Evolutionary conservation across 345 rosid species (phyloP), one percentile per base, ranked within the genome.

Genomic region (Melastoma malabathricum): DNA sequence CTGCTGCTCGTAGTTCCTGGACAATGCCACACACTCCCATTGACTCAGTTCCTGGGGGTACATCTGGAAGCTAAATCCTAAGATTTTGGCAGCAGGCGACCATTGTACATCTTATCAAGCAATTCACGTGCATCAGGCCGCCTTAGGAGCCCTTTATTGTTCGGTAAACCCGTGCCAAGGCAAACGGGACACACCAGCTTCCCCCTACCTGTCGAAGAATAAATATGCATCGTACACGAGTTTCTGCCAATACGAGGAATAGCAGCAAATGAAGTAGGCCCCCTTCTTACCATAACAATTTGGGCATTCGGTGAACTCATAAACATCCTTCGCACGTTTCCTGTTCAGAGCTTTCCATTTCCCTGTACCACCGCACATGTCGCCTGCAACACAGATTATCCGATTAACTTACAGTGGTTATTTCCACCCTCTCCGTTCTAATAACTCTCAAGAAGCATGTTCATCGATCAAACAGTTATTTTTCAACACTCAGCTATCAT

Each of bases 331-430:
- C 0, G 98, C 92, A 20, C 94, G 89, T 65, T 89, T 89, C 66
- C 96, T 59, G 72, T 86, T 86, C 25, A 90, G 94, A 57, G 98
- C 94, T 64, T 86, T 90, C 98, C 96, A 90, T 72, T 90, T 90
- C 72, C 98, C 96, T 60, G 98, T 90, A 61, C 98, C 96, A 54
- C 94, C 97, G 72, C 97, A 90, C 98, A 89, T 89, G 66, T 89
- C 98, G 62, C 98, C 96, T 83, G 71, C 15, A n/a, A 13, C 10
- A 45, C 16, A 41, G 44, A 15, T 51, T 15, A 19, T 51, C 43
- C 29, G 15, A 16, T 19, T 12, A 13, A 19, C 29, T 34, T 29
- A 18, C 34, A n/a, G n/a, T n/a, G n/a, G n/a, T n/a, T n/a, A n/a
- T n/a, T n/a, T n/a, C n/a, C n/a, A n/a, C n/a, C n/a, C n/a, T n/a